phyloP scores from a whole-genome alignment of 108 stramenopile species.

The Aurantiochytrium sp. region DNA sequence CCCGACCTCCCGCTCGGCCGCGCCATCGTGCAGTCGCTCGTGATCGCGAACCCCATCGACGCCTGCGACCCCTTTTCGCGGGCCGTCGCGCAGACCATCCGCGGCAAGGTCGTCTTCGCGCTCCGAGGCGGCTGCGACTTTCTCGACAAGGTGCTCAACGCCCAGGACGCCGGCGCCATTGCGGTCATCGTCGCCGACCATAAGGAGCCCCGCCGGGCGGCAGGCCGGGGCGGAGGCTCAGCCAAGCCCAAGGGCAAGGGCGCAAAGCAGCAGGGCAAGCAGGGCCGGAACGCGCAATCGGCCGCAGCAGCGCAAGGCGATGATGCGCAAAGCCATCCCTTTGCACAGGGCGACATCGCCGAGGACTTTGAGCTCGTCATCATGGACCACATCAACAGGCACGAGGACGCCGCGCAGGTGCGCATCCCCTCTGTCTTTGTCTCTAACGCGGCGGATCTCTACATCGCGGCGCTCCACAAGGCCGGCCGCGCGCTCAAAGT shows the following conservation, averaged over 20 bases:
- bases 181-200: constrained; percentile 22
- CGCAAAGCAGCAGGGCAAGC: background rate
- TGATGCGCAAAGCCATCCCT: too few relatives aligned
- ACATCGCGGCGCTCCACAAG: background rate
- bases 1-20: background rate
- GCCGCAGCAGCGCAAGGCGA: background rate
- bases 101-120: background rate
- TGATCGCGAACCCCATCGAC: background rate
- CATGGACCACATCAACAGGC: background rate
- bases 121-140: constrained; percentile 24
- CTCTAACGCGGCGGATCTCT: background rate
- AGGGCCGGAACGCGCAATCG: too few relatives aligned
- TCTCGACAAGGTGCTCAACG: constrained; percentile 19
- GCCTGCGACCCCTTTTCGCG: background rate
- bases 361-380: background rate
- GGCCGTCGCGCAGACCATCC: background rate
- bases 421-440: constrained; percentile 9
- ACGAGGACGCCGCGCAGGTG: background rate
- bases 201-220: background rate
- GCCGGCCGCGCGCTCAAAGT: background rate
- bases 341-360: background rate
- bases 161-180: background rate
- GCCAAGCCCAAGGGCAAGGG: background rate
- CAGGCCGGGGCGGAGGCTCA: background rate
- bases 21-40: background rate